Conservation (phyloP, 202 grass and related monocot genomes). For the Carex arenaria region DNA sequence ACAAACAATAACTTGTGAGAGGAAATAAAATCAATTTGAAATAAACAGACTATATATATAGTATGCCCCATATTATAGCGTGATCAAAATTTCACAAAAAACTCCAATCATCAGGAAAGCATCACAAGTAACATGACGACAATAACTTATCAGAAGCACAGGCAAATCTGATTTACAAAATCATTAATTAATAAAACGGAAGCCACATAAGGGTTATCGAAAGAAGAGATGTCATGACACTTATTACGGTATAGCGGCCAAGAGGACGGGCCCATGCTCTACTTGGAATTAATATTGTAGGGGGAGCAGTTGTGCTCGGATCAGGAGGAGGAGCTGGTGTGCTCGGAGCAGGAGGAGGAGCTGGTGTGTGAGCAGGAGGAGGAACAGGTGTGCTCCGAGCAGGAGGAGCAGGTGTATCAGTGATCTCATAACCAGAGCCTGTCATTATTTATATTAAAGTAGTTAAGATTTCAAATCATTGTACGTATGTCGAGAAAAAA, state of each 20-base stretch:
- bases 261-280: not conserved
- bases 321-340: not conserved
- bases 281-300: not conserved
- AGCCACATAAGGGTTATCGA: not conserved
- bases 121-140: not conserved
- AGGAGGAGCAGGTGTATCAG: not conserved
- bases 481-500: not conserved
- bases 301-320: not conserved
- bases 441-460: no score
- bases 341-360: not conserved
- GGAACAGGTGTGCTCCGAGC: not conserved
- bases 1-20: not conserved
- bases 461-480: not conserved
- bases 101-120: not conserved
- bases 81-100: not conserved
- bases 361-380: not conserved
- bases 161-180: not conserved
- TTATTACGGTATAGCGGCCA: not conserved
- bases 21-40: no score
- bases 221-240: not conserved
- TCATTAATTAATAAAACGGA: not conserved
- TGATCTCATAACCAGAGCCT: not conserved
- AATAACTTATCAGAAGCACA: not conserved
- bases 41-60: no score
- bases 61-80: not conserved